These are phyloP conservation scores for Spathaspora gorwiae DNA, from an alignment of 805 yeast genomes.

Conservation along the genomic window DNA sequence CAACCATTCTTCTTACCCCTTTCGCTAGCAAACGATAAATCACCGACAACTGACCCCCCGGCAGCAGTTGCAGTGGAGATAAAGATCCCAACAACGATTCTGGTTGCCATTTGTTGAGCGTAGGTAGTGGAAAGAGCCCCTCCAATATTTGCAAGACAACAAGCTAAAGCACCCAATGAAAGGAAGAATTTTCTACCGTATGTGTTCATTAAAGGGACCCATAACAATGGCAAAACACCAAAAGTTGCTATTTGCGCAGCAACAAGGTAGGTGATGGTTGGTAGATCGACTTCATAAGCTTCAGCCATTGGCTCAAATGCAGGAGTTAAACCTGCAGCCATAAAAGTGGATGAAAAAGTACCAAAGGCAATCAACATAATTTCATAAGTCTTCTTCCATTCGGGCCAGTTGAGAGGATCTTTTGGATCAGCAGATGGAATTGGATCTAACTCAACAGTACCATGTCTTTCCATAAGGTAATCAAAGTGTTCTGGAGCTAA, in stretches of 20 bases:
- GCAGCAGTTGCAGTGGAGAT: constrained; percentile 11
- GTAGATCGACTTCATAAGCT: constrained; percentile 5
- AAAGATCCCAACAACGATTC: constrained; percentile 9
- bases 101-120: constrained; percentile 10
- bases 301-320: constrained; percentile 10
- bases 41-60: constrained; percentile 12
- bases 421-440: constrained; percentile 10
- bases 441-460: constrained; percentile 12
- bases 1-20: constrained; percentile 13
- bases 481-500: constrained; percentile 3
- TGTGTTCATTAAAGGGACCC: constrained; percentile 14
- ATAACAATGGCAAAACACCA: constrained; percentile 13
- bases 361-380: constrained; percentile 12
- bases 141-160: constrained; percentile 10
- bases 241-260: constrained; percentile 12
- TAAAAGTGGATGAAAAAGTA: constrained; percentile 12
- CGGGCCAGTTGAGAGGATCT: constrained; percentile 16
- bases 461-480: constrained; percentile 11
- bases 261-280: constrained; percentile 11
- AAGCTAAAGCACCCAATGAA: constrained; percentile 9
- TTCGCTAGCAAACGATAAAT: constrained; percentile 11
- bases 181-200: constrained; percentile 11
- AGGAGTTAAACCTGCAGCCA: constrained; percentile 16
- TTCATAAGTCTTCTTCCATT: constrained; percentile 8
- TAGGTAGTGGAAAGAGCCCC: constrained; percentile 10